phyloP scores from a whole-genome alignment of 441 rosid species.

The Erodium moschatum region DNA sequence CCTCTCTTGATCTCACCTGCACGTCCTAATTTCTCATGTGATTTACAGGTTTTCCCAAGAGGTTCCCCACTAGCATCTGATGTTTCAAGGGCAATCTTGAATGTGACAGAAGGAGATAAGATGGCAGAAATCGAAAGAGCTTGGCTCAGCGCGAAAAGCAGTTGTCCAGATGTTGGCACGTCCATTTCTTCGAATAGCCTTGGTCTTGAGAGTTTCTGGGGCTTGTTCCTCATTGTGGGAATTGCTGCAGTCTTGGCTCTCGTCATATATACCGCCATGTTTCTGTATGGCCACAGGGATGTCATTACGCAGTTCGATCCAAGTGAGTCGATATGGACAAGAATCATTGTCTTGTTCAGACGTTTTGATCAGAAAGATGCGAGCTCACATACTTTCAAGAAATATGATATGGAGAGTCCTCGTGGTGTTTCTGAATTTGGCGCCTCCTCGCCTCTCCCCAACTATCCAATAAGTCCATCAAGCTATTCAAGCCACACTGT shows the following conservation, averaged over 20 bases:
- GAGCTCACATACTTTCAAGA: conserved; percentile 11
- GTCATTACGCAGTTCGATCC: conserved; percentile 12
- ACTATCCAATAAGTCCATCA: conserved; percentile 48
- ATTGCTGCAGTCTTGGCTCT: conserved; percentile 32
- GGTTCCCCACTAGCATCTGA: conserved; percentile 53
- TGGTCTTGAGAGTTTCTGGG: conserved; percentile 43
- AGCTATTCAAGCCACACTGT: conserved; percentile 24
- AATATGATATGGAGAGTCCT: background rate
- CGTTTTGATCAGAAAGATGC: background rate
- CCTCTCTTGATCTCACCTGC: too few relatives aligned
- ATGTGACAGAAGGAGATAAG: conserved; percentile 42
- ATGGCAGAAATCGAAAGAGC: conserved; percentile 31
- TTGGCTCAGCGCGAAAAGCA: conserved; percentile 30
- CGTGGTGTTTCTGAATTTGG: background rate
- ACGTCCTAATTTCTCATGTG: background rate
- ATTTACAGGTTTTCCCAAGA: conserved; percentile 38
- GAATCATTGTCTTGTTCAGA: background rate
- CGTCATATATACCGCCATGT: conserved; percentile 23
- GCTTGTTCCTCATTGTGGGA: conserved; percentile 43
- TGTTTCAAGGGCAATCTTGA: conserved; percentile 52
- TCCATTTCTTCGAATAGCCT: conserved; percentile 34
- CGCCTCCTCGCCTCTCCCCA: conserved; percentile 20
- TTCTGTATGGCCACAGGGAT: conserved; percentile 22
- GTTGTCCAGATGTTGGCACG: conserved; percentile 30
- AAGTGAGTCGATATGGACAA: background rate